phyloP scores from a whole-genome alignment of 345 rosid genomes.

The Microcos paniculata region DNA sequence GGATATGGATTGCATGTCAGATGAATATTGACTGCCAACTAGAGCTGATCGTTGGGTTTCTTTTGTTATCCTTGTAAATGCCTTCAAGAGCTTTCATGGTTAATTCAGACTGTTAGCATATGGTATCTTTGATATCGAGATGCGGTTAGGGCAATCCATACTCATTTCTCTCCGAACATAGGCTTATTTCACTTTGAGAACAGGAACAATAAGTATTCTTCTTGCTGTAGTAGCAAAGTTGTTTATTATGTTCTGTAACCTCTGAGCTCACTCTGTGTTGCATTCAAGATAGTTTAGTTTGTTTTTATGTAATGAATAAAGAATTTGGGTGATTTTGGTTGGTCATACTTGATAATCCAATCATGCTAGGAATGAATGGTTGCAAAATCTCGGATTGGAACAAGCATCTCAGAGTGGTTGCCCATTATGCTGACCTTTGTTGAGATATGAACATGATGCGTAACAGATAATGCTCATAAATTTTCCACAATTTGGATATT shows the following conservation, averaged over 20 bases:
- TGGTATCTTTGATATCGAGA: background rate
- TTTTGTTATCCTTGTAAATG: constrained; percentile 1
- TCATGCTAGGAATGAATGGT: background rate
- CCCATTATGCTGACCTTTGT: too few relatives aligned
- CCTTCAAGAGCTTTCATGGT: background rate
- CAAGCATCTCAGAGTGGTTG: background rate
- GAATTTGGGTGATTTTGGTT: constrained; percentile 2
- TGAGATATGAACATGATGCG: too few relatives aligned
- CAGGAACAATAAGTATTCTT: background rate
- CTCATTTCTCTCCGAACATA: background rate
- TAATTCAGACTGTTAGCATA: background rate
- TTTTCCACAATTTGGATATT: too few relatives aligned
- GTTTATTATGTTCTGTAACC: background rate
- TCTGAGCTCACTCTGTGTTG: constrained; percentile 1
- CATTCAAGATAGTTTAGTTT: background rate
- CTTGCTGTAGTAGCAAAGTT: background rate
- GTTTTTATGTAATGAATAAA: background rate
- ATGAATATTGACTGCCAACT: background rate
- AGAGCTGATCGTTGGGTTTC: background rate
- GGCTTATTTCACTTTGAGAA: background rate
- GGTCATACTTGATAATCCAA: background rate
- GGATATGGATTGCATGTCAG: background rate
- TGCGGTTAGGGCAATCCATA: background rate
- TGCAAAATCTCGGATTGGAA: background rate
- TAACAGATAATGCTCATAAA: too few relatives aligned